These are phyloP conservation scores for Plasmodium cynomolgi DNA, from an alignment of 169 alveolate genomes.

Conservation along the genomic window DNA sequence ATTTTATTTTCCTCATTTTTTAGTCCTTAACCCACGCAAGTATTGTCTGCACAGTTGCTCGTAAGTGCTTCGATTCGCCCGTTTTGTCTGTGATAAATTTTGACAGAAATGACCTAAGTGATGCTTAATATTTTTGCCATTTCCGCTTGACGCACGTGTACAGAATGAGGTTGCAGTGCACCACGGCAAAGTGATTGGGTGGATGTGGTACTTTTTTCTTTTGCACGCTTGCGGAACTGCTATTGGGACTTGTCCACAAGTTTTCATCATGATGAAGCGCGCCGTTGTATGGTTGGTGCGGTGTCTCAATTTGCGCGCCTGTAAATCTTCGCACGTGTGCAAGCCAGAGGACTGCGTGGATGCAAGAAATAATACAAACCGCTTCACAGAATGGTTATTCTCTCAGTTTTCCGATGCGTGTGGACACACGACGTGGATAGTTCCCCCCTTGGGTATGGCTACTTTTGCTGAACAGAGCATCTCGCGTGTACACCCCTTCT, in stretches of 20 bases:
- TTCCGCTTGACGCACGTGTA: background rate
- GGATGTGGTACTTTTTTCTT: background rate
- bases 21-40: background rate
- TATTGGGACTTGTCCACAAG: background rate
- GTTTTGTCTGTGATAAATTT: background rate
- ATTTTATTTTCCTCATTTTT: background rate
- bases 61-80: background rate
- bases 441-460: background rate
- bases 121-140: background rate
- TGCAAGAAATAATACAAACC: background rate
- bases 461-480: background rate
- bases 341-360: background rate
- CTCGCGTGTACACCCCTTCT: background rate
- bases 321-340: background rate
- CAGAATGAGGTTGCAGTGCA: background rate
- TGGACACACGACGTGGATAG: background rate
- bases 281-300: background rate
- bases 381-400: background rate
- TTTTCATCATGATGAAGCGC: background rate
- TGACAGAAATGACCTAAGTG: background rate
- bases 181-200: background rate
- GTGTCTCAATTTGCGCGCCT: background rate
- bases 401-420: background rate
- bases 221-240: background rate
- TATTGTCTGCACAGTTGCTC: background rate